Evolutionary conservation across 2,329 filamentous ascomycete species (phyloP).

Genomic region (Apiospora phragmitis): DNA sequence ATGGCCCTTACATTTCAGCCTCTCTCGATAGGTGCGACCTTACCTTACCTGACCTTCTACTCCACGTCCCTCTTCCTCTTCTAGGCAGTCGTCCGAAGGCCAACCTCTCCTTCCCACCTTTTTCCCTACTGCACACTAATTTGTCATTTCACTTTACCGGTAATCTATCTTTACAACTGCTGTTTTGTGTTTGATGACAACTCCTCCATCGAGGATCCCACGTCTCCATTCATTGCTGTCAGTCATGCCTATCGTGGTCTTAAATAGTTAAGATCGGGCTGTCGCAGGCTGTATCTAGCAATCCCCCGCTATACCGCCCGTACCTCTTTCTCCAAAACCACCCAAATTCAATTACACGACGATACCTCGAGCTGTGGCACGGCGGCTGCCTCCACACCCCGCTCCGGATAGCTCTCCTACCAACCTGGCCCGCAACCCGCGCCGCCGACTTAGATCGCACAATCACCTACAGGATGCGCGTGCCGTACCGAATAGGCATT

Average conservation of each 20-base stretch:
- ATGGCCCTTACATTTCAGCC: constrained; percentile 9
- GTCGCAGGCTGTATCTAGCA: background rate
- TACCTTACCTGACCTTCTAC: background rate
- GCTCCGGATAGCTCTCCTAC: background rate
- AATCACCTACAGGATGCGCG: constrained; percentile 7
- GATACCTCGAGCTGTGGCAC: background rate
- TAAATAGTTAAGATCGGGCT: background rate
- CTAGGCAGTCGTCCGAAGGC: background rate
- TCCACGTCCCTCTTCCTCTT: constrained; percentile 4
- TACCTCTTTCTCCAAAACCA: background rate
- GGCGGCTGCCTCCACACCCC: background rate
- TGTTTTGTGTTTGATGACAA: background rate
- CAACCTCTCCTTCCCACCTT: constrained; percentile 4
- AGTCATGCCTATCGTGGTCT: background rate
- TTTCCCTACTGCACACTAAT: background rate
- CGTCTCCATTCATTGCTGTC: background rate
- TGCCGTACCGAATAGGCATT: constrained; percentile 8
- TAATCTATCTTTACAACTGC: background rate
- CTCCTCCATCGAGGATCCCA: background rate
- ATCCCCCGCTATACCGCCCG: background rate
- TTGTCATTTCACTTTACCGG: background rate
- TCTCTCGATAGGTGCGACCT: background rate
- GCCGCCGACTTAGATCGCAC: background rate
- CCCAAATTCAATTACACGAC: background rate
- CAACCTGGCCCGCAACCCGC: background rate